Base-by-base conservation (phyloP, 2,329 filamentous ascomycete species). In the Neonectria magnoliae region DNA sequence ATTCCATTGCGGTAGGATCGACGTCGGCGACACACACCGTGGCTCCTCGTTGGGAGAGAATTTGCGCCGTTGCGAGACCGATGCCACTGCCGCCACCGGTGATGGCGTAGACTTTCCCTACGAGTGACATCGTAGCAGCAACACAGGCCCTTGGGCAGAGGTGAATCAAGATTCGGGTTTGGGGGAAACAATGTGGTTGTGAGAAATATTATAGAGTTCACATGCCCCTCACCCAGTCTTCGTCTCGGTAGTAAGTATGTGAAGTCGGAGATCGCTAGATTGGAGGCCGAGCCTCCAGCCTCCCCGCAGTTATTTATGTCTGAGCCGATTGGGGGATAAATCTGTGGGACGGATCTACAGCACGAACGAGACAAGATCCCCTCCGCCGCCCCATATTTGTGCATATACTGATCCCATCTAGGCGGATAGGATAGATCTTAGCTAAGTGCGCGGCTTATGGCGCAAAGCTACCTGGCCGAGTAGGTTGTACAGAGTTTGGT, bases 51-150 rank as follows among this genome's bases (percentile, higher is more conserved):
- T 68, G 62, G 7, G 76, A 68, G 18, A 83, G 75, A 38, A 79
- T 65, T 62, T 78, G 76, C 27, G 80, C 78, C 3, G 81, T 79
- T 29, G 80, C 79, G 20, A 82, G 73, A 3, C 82, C 81, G 62
- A 84, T 84, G 18, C 82, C 81, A 56, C 80, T 81, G 16, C 80
- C 81, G 50, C 78, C 81, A 20, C 81, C 81, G 3, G 80, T 82
- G 45, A 83, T 73, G 51, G 80, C 81, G 57, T 78, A 81, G 16
- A 82, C 76, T 66, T 78, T 79, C 22, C 74, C 76, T 14, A 67
- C 44, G 5, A 78, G 71, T 20, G 74, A 72, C 76, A 78, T 78
- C n/a, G n/a, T 16, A 25, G 41, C 44, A 36, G 16, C 8, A 31
- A 31, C 27, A 5, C 16, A n/a, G n/a, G 29, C 13, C 11, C 48